A percentile compares a stretch with the other conserved stretches of the same genome.
Conservation (phyloP, 148 eudicot species). For the Rhododendron molle region DNA sequence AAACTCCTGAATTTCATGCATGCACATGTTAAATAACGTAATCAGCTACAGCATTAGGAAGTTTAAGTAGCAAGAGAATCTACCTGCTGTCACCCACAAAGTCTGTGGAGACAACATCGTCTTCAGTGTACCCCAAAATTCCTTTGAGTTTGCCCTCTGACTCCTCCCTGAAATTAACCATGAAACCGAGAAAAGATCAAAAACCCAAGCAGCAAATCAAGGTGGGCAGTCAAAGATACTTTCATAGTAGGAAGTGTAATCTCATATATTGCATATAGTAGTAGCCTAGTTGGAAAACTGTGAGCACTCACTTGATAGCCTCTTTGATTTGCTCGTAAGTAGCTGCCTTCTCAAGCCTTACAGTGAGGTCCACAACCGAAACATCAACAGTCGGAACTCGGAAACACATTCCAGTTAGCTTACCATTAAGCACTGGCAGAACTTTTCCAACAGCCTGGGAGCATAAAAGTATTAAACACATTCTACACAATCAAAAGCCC, state of each 20-base stretch:
- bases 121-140: slow-evolving; percentile 64
- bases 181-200: not conserved
- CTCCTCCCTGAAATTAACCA: slow-evolving; percentile 44
- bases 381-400: slow-evolving; percentile 73
- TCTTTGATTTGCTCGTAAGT: slow-evolving; percentile 58
- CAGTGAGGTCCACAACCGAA: slow-evolving; percentile 74
- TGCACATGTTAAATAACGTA: not conserved
- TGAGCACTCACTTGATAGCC: slow-evolving; percentile 51
- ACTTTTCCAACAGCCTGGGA: slow-evolving; percentile 71
- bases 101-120: slow-evolving; percentile 71
- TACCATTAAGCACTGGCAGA: slow-evolving; percentile 62
- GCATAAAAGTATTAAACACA: not conserved
- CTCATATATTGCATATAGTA: not conserved
- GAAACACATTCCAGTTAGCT: slow-evolving; percentile 74
- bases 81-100: slow-evolving; percentile 60
- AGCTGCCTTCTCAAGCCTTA: slow-evolving; percentile 59
- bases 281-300: not conserved
- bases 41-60: not conserved
- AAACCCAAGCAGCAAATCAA: not conserved
- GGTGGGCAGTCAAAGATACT: not conserved
- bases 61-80: not conserved
- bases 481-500: not conserved
- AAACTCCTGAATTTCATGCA: not conserved
- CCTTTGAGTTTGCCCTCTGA: slow-evolving; percentile 64
- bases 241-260: not conserved